Conservation (phyloP, 306 rosid genomes). For the Prunus fruticosa region DNA sequence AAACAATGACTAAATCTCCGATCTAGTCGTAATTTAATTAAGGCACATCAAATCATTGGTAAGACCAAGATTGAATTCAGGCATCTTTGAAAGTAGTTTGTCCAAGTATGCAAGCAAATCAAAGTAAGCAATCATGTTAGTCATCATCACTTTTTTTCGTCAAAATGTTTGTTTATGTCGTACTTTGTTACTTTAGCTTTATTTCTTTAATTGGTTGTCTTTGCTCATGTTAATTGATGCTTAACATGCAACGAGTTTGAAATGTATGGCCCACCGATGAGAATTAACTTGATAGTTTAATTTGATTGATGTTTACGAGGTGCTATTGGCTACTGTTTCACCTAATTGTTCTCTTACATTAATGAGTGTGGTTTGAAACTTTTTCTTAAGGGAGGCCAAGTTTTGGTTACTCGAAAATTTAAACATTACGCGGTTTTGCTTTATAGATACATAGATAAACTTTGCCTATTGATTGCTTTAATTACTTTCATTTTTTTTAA, state of each 20-base stretch:
- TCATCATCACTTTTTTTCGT: background rate
- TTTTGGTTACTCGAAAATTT: no score
- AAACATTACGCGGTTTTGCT: no score
- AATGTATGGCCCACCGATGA: background rate
- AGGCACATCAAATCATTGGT: background rate
- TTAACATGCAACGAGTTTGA: background rate
- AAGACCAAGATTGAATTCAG: background rate
- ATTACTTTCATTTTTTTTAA: rapidly evolving
- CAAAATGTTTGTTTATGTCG: background rate
- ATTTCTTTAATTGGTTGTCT: background rate
- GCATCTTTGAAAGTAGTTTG: background rate
- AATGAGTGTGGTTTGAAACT: no score
- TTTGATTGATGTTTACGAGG: no score
- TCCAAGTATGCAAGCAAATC: background rate
- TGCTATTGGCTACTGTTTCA: no score
- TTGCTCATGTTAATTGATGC: background rate
- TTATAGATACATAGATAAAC: no score
- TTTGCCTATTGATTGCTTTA: no score
- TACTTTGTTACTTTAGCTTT: background rate
- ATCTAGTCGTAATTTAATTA: background rate
- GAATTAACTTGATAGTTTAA: background rate
- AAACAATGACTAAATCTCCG: no score
- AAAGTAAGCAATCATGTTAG: background rate
- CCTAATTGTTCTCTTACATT: no score
- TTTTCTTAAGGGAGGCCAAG: no score